A percentile compares a stretch with the other conserved stretches of the same genome.
Conservation (phyloP, 2,329 filamentous ascomycete genomes). For the Aspergillus sp. region DNA sequence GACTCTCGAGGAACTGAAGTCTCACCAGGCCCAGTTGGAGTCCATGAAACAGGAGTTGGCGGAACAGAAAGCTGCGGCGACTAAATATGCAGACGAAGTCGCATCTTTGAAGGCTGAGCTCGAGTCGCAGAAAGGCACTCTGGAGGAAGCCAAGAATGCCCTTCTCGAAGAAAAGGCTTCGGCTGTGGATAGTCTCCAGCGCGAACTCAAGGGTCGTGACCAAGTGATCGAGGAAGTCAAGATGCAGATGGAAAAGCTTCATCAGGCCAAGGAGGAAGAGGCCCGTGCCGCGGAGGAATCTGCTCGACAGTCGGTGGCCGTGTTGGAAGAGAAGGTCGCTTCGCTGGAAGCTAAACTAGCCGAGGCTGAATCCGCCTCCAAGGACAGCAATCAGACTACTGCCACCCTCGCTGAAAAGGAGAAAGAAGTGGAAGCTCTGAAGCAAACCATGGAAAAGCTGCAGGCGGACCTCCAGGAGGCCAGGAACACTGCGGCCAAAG, state of each 20-base stretch:
- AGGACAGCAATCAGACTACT: conserved; percentile 22
- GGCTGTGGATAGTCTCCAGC: conserved; percentile 28
- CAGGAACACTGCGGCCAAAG: conserved; percentile 18
- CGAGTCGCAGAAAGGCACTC: conserved; percentile 25
- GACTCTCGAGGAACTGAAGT: conserved; percentile 38
- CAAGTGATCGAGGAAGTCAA: conserved; percentile 39
- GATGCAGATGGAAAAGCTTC: conserved; percentile 35
- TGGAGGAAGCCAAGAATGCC: conserved; percentile 25
- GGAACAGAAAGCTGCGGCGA: conserved; percentile 30
- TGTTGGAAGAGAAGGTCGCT: conserved; percentile 34
- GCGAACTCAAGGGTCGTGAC: conserved; percentile 34
- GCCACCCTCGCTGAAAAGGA: conserved; percentile 35
- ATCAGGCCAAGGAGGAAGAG: conserved; percentile 35
- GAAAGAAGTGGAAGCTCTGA: conserved; percentile 32
- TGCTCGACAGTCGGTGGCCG: conserved; percentile 24
- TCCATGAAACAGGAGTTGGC: conserved; percentile 33
- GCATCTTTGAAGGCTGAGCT: conserved; percentile 29
- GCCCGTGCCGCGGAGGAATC: conserved; percentile 33
- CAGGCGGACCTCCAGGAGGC: conserved; percentile 33
- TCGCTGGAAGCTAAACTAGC: conserved; percentile 35
- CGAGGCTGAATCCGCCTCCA: conserved; percentile 27
- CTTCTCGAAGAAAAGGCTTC: conserved; percentile 30
- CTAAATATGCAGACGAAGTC: conserved; percentile 28
- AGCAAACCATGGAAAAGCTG: conserved; percentile 30
- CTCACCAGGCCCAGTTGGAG: conserved; percentile 35